These are phyloP conservation scores for Calonectria hawksworthii DNA, from an alignment of 2,329 filamentous ascomycete species.

Conservation along the genomic window DNA sequence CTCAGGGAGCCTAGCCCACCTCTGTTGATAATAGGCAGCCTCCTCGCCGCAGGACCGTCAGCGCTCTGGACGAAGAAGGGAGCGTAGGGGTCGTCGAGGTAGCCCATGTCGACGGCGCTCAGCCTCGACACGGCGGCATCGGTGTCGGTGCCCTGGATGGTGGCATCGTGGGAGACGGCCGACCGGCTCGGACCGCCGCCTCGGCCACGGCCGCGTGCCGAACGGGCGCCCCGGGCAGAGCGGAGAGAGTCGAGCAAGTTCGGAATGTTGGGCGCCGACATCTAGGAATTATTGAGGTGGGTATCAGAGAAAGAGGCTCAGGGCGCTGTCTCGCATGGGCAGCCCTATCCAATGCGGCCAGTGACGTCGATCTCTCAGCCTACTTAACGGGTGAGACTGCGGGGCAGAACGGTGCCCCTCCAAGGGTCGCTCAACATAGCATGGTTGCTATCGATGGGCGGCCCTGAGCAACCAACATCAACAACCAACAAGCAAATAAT, in stretches of 20 bases:
- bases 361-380: constrained; percentile 28
- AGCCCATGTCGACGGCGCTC: constrained; percentile 89
- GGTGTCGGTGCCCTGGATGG: constrained; percentile 90
- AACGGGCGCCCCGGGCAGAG: constrained; percentile 54
- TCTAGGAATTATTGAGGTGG: constrained; percentile 50
- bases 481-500: background rate
- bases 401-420: constrained; percentile 1
- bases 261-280: constrained; percentile 83
- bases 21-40: constrained; percentile 94
- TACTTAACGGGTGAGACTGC: constrained; percentile 11
- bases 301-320: constrained; percentile 10
- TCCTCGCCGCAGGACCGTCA: constrained; percentile 66
- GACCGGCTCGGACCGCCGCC: constrained; percentile 52
- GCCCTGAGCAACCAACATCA: background rate
- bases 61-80: constrained; percentile 72
- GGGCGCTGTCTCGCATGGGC: background rate
- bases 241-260: constrained; percentile 74
- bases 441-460: background rate
- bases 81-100: constrained; percentile 87
- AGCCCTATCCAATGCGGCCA: constrained; percentile 1
- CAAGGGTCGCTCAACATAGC: background rate
- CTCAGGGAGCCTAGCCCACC: constrained; percentile 64
- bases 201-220: constrained; percentile 41
- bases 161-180: constrained; percentile 72
- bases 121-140: constrained; percentile 91